Conservation (phyloP, 768 basidiomycete species). For the Gelatoporia subvermispora region DNA sequence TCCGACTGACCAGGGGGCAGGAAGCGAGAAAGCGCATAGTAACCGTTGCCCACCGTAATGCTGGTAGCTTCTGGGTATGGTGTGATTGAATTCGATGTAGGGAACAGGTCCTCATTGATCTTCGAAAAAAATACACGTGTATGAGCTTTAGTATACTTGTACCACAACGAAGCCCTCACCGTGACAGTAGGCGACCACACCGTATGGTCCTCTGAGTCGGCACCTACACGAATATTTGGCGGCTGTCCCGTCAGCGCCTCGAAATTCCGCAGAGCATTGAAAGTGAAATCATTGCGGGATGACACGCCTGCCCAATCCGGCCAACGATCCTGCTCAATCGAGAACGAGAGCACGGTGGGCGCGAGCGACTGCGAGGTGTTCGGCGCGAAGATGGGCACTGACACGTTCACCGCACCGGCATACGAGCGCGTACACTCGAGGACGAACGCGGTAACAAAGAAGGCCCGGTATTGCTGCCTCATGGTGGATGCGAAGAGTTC, state of each 20-base stretch:
- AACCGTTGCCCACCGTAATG: conserved; percentile 55
- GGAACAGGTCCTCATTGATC: conserved; percentile 45
- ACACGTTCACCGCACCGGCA: conserved; percentile 24
- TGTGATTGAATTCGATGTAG: conserved; percentile 38
- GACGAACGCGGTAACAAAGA: background rate
- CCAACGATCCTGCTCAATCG: conserved; percentile 70
- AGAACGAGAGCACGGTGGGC: conserved; percentile 54
- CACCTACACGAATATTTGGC: conserved; percentile 54
- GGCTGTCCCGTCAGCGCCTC: conserved; percentile 45
- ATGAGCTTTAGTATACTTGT: background rate
- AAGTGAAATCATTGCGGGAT: conserved; percentile 52
- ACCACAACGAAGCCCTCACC: background rate
- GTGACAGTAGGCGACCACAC: conserved; percentile 42
- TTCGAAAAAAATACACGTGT: background rate
- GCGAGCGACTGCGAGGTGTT: conserved; percentile 31
- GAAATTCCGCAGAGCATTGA: conserved; percentile 55
- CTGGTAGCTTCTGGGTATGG: conserved; percentile 66
- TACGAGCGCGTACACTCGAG: background rate
- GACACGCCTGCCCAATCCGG: conserved; percentile 56
- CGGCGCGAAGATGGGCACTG: conserved; percentile 37
- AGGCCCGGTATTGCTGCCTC: no score
- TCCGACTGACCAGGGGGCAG: conserved; percentile 40
- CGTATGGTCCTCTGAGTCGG: conserved; percentile 54
- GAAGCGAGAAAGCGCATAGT: conserved; percentile 47
- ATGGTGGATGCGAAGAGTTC: no score